Evolutionary conservation across 352 stramenopile species (phyloP).

Genomic region (Pythium volutum): DNA sequence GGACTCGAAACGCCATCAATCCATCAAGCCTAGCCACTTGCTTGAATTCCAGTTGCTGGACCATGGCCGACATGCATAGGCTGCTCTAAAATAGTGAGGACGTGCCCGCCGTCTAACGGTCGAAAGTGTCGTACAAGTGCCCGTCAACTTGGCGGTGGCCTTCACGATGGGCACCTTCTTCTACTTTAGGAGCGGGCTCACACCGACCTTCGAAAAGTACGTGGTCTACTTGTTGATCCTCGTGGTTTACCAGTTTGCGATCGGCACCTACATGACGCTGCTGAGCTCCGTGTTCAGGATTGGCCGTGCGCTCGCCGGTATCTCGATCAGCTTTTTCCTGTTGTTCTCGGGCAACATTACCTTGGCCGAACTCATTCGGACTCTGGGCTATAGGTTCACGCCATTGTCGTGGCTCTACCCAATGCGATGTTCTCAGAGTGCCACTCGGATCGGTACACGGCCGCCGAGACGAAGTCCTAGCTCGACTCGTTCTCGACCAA

Average conservation of each 20-base stretch:
- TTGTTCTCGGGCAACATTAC: constrained; percentile 78
- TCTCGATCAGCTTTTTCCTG: constrained; percentile 66
- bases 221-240: constrained; percentile 78
- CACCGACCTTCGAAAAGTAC: constrained; percentile 53
- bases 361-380: constrained; percentile 59
- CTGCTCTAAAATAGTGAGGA: no score
- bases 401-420: constrained; percentile 50
- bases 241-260: constrained; percentile 70
- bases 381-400: constrained; percentile 76
- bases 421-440: constrained; percentile 64
- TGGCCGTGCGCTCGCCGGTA: constrained; percentile 37
- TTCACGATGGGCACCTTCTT: constrained; percentile 61
- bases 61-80: no score
- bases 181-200: constrained; percentile 90
- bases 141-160: constrained; percentile 63
- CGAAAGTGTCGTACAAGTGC: constrained; percentile 48
- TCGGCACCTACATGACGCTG: constrained; percentile 62
- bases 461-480: constrained; percentile 2
- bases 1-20: not conserved
- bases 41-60: no score
- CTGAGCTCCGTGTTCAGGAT: constrained; percentile 51
- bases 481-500: constrained; percentile 26
- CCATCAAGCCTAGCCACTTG: not conserved
- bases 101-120: no score
- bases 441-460: constrained; percentile 18